phyloP scores from a whole-genome alignment of 257 asterid genomes.

The Primulina eburnea region DNA sequence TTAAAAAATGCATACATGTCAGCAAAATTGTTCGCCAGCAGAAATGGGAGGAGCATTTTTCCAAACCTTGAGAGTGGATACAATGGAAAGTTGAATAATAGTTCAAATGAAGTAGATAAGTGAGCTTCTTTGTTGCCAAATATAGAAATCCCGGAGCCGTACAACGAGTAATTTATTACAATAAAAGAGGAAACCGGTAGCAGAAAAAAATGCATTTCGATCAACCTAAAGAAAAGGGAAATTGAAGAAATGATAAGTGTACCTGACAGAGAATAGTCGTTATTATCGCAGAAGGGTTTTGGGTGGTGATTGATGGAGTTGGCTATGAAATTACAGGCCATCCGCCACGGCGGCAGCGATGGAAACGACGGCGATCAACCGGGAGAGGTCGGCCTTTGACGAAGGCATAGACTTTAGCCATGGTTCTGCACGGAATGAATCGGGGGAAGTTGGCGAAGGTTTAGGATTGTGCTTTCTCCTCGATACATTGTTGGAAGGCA shows the following conservation, averaged over 20 bases:
- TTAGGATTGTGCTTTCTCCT: conserved; percentile 29
- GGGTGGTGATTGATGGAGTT: conserved; percentile 39
- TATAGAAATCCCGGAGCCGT: too few species aligned
- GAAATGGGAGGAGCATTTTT: background rate
- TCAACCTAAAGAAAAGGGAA: background rate
- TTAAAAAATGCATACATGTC: conserved; percentile 18
- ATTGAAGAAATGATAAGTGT: background rate
- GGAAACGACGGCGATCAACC: conserved; percentile 54
- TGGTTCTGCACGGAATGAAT: conserved; percentile 35
- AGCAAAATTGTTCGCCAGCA: conserved; percentile 2
- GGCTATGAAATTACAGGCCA: conserved; percentile 47
- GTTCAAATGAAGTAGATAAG: background rate
- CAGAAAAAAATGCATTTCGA: background rate
- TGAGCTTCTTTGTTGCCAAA: background rate
- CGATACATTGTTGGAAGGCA: conserved; percentile 16
- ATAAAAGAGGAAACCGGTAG: background rate
- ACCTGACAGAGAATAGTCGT: conserved; percentile 51
- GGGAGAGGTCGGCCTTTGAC: conserved; percentile 46
- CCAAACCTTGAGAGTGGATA: background rate
- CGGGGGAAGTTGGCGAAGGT: conserved; percentile 23
- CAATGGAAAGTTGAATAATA: background rate
- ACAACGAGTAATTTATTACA: too few species aligned
- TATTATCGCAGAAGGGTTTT: conserved; percentile 62
- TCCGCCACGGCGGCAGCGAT: conserved; percentile 64
- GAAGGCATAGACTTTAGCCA: conserved; percentile 50